phyloP scores from a whole-genome alignment of 208 protist genomes.

The Trypanosoma mega region DNA sequence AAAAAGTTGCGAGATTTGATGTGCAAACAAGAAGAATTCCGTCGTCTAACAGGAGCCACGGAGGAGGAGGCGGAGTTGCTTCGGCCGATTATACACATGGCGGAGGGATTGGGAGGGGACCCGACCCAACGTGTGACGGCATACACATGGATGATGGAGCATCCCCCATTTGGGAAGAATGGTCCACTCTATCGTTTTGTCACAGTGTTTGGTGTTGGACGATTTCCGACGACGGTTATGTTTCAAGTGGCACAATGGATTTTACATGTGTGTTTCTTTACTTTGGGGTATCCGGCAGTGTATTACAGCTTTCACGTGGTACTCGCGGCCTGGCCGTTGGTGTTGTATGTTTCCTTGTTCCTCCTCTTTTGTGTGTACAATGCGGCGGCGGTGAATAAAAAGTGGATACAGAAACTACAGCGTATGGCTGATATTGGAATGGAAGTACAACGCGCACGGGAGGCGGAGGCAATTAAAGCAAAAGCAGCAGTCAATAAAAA shows the following conservation, averaged over 20 bases:
- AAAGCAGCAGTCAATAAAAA: background rate
- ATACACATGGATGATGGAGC: slow-evolving; percentile 73
- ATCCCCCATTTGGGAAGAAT: slow-evolving; percentile 51
- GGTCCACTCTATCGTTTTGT: slow-evolving; percentile 54
- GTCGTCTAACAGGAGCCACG: slow-evolving; percentile 36
- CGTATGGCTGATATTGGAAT: slow-evolving; percentile 35
- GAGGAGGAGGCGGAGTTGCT: slow-evolving; percentile 37
- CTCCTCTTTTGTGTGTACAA: slow-evolving; percentile 51
- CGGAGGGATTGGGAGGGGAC: slow-evolving; percentile 34
- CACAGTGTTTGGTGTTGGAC: slow-evolving; percentile 40
- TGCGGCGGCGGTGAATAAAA: slow-evolving; percentile 47
- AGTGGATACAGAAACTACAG: slow-evolving; percentile 60
- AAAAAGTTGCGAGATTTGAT: slow-evolving; percentile 29
- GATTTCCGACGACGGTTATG: slow-evolving; percentile 45
- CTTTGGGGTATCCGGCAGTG: slow-evolving; percentile 39
- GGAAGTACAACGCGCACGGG: slow-evolving; percentile 25
- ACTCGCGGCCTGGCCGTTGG: slow-evolving; percentile 46
- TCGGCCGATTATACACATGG: slow-evolving; percentile 24
- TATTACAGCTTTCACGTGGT: slow-evolving; percentile 46
- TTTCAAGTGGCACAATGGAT: slow-evolving; percentile 57
- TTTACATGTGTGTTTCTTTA: slow-evolving; percentile 49
- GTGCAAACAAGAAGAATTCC: slow-evolving; percentile 31
- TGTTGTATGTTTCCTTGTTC: slow-evolving; percentile 36
- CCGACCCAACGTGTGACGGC: slow-evolving; percentile 51
- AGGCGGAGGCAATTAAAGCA: background rate